phyloP scores from a whole-genome alignment of 176 grass and related monocot species.

The Poa pratensis region DNA sequence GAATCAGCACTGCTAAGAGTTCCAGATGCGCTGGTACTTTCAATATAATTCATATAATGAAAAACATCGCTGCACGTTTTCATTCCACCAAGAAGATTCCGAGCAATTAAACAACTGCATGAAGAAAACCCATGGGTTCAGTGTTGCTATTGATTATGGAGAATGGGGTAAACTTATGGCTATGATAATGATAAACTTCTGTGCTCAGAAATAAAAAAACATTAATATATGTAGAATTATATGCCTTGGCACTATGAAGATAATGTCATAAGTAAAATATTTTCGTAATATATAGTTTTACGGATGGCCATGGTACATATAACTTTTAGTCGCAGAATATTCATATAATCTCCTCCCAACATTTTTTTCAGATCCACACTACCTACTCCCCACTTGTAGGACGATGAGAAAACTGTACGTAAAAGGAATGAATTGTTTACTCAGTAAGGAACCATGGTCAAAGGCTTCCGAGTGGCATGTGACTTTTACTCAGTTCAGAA shows the following conservation, averaged over 20 bases:
- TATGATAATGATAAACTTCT: slow-evolving; percentile 3
- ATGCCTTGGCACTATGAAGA: slow-evolving; percentile 7
- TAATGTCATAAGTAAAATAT: background rate
- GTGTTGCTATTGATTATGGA: slow-evolving; percentile 21
- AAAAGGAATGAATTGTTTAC: slow-evolving; percentile 5
- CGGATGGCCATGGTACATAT: background rate
- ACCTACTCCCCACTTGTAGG: background rate
- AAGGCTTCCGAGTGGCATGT: background rate
- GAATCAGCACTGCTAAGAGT: slow-evolving; percentile 66
- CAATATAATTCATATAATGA: slow-evolving; percentile 89
- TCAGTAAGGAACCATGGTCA: background rate
- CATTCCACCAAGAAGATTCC: slow-evolving; percentile 93
- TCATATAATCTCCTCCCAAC: background rate
- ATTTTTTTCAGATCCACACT: background rate
- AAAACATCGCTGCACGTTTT: slow-evolving; percentile 93
- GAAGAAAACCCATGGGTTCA: slow-evolving; percentile 44
- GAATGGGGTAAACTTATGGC: background rate
- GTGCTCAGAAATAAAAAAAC: slow-evolving; percentile 2
- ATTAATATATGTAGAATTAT: slow-evolving; percentile 15
- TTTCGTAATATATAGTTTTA: background rate
- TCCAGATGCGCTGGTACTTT: slow-evolving; percentile 63
- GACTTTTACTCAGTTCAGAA: slow-evolving; percentile 7
- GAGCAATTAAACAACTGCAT: slow-evolving; percentile 84
- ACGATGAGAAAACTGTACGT: background rate
- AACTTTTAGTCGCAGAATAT: background rate